Evolutionary conservation across 352 stramenopile genomes (phyloP), one percentile per base, ranked within the genome.

Genomic region (Globisporangium yorkense): DNA sequence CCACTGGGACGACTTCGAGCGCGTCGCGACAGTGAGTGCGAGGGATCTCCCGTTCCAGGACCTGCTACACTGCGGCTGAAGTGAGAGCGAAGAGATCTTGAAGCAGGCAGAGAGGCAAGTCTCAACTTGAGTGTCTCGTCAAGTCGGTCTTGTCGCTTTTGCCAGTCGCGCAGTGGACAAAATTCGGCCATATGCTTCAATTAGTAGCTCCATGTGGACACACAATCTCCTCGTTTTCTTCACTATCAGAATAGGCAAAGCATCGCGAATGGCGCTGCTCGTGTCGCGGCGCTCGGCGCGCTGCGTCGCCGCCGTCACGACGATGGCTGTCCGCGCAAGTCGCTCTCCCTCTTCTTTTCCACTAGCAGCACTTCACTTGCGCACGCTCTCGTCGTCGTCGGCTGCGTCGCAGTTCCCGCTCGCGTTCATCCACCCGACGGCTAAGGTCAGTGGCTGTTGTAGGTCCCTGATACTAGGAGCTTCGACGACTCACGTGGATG

Each of bases 371-470:
- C 10, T 12, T 41, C 35, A 5, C 12, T 15, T 41, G 35, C 35
- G 35, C 35, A 15, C 35, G 9, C 3, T 41, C 35, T 41, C 35
- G 35, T 41, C 35, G 35, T 15, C 12, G 8, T 41, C 35, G 31
- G 31, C 31, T 10, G 31, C 4, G 31, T 9, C 31, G 31, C 31
- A 35, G 50, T 63, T 70, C 50, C 66, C 71, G 18, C 70, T 69
- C 29, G 43, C 59, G n/a, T 46, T 65, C 31, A 61, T 83, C 55
- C 74, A 83, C 51, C 51, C 68, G 20, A 78, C 68, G 5, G 69
- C 71, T 39, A 78, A 78, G 71, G 74, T 83, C 51, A 35, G 29
- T 27, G 24, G 24, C 24, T 27, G 24, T 27, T 27, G 24, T 27
- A 39, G 3, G 24, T 31, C 37, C 2, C 44, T 29, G 6, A 0